These are phyloP conservation scores for Pachyrhizus erosus DNA, from an alignment of 306 rosid species.

Conservation along the genomic window DNA sequence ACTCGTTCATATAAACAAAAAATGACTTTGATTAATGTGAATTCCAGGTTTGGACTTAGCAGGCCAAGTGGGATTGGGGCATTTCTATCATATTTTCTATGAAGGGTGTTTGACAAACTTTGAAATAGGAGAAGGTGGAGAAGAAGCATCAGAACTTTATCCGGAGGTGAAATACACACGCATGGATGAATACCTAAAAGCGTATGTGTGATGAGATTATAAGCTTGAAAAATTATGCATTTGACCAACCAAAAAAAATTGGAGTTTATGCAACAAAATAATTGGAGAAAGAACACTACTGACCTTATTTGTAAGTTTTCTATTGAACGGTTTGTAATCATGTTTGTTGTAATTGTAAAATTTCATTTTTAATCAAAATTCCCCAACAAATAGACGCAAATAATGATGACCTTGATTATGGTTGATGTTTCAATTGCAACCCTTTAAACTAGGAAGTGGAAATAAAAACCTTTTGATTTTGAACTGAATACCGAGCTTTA, in stretches of 20 bases:
- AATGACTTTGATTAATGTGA: not conserved
- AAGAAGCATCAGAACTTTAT: conserved; percentile 87
- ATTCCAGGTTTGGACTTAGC: conserved; percentile 54
- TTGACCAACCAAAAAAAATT: not conserved
- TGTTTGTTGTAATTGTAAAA: conserved; percentile 23
- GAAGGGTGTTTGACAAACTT: conserved; percentile 82
- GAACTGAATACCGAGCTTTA: not conserved
- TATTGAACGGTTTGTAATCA: conserved; percentile 15
- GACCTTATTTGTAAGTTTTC: not conserved
- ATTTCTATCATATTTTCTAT: conserved; percentile 77
- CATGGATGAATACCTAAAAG: conserved; percentile 66
- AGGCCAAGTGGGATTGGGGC: conserved; percentile 67
- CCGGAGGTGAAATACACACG: conserved; percentile 82
- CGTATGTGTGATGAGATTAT: conserved; percentile 39
- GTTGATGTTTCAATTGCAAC: not conserved
- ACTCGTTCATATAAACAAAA: not conserved
- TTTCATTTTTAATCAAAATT: not conserved
- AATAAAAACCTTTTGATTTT: not conserved
- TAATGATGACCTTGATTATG: not conserved
- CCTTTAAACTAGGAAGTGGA: not conserved
- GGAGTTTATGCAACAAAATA: not conserved
- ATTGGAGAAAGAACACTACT: not conserved
- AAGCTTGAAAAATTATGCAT: not conserved
- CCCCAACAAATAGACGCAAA: not conserved
- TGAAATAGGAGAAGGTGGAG: conserved; percentile 66